Evolutionary conservation across 495 filamentous ascomycete species (phyloP), one percentile per base, ranked within the genome.

Genomic region (Penicillium ucsense): DNA sequence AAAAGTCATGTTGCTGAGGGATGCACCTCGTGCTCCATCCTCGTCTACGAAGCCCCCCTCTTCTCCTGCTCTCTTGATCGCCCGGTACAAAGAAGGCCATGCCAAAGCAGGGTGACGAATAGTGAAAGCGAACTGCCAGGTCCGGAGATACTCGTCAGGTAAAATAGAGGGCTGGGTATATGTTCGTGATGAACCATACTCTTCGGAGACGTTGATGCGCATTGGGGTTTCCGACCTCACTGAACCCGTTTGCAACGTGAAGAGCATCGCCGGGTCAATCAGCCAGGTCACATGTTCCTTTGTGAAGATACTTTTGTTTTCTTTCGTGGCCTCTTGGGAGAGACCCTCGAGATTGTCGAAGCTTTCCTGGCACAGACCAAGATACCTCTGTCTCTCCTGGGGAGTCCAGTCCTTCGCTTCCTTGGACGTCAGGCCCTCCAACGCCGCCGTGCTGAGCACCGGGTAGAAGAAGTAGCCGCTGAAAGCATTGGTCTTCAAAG

Each of bases 91-190:
- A 1, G 65, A 70, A 8, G 71, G 64, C 29, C 67, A 61, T 33
- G 64, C 57, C 33, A 72, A 49, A 10, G 64, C 63, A 4, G 71
- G 71, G 44, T 74, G 67, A 6, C 71, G 65, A 38, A 74, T 67
- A 31, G 73, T 52, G 46, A 74, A 71, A 4, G 64, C 64, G 31
- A 66, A 51, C 10, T 52, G 49, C 55, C 62, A 70, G 3, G 51
- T 57, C 3, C 50, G 52, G 30, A 74, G 56, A 43, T 67, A 62
- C 38, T 61, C 62, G 48, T 72, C 67, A 0, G 71, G 55, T 0
- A 74, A 44, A 31, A 65, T 33, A 4, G 64, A 72, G 8, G 41
- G 38, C 2, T 57, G 38, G 20, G 64, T 67, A 41, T 52, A 61
- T 4, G 45, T 60, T 10, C 41, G 40, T 6, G 42, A n/a, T 11